Evolutionary conservation across 352 stramenopile genomes (phyloP).

Genomic region (Phytophthora pisi): DNA sequence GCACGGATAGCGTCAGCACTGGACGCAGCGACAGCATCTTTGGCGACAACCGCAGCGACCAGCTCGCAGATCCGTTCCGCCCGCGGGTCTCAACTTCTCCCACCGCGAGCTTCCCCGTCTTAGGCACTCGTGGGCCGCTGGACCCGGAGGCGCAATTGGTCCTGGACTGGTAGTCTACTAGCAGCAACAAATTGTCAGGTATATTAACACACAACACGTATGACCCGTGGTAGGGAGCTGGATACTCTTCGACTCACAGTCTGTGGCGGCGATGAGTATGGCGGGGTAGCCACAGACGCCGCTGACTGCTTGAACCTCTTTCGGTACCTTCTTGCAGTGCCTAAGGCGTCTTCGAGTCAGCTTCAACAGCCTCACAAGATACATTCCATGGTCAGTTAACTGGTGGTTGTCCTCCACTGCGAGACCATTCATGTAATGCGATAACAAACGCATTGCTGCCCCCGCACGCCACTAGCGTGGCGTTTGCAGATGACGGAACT

Average conservation of each 20-base stretch:
- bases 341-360: not conserved
- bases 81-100: conserved; percentile 20
- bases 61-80: conserved; percentile 27
- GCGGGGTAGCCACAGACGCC: not conserved
- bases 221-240: not conserved
- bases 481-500: not conserved
- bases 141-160: conserved; percentile 23
- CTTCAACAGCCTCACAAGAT: not conserved
- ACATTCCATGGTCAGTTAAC: not conserved
- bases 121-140: conserved; percentile 15
- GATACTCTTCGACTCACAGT: not conserved
- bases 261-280: conserved; percentile 5
- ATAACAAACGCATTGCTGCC: not conserved
- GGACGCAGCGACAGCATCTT: conserved; percentile 11
- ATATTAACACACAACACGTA: conserved; percentile 14
- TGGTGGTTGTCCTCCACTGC: not conserved
- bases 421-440: not conserved
- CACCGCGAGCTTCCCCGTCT: conserved; percentile 11
- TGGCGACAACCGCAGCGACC: conserved; percentile 10
- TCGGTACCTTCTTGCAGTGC: not conserved
- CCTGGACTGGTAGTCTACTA: conserved; percentile 24
- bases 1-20: conserved; percentile 19
- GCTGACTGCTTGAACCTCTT: not conserved
- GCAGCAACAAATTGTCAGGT: not conserved
- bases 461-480: not conserved